Evolutionary conservation across 345 rosid species (phyloP), one percentile per base, ranked within the genome.

Genomic region (Hypericum perforatum): DNA sequence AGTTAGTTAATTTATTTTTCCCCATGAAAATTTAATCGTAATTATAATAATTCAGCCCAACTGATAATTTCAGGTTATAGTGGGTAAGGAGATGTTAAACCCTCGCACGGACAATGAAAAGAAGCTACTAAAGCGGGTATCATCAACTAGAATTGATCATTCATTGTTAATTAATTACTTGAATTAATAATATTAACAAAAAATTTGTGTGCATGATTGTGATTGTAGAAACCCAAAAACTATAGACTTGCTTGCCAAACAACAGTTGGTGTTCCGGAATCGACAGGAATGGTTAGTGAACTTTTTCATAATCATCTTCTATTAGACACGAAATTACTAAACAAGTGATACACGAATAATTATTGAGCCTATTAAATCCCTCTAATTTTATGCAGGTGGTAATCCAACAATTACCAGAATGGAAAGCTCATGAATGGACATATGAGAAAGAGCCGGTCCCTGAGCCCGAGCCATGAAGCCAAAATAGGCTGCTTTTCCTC

Each of bases 201-300:
- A n/a, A n/a, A n/a, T n/a, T n/a, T n/a, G 36, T 53, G 9, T 22
- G 4, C 32, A 13, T 54, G 49, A 37, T 39, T 5, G 5, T 32
- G 8, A 51, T 37, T 52, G 65, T 74, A 86, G 97, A 82, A 84
- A 70, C 94, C 94, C 6, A 90, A 80, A 67, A 82, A 78, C 16
- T 86, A 83, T 86, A 84, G 97, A 65, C 75, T 84, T 15, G 97
- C 97, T n/a, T 90, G 95, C 61, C 97, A 90, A 69, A 84, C 90
- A 13, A 72, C 67, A 12, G 97, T 86, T 42, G 95, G 95, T 7
- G 63, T 58, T 56, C 81, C 84, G 57, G 89, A 84, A 42, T 90
- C 95, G 11, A 78, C 60, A 5, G 97, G 97, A 32, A 43, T 80
- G 89, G 97, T 85, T 57, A 53, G 78, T 69, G 53, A 41, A 52